Evolutionary conservation across 208 protist species (phyloP), one percentile per base, ranked within the genome.

Genomic region (Phytomonas sp.): DNA sequence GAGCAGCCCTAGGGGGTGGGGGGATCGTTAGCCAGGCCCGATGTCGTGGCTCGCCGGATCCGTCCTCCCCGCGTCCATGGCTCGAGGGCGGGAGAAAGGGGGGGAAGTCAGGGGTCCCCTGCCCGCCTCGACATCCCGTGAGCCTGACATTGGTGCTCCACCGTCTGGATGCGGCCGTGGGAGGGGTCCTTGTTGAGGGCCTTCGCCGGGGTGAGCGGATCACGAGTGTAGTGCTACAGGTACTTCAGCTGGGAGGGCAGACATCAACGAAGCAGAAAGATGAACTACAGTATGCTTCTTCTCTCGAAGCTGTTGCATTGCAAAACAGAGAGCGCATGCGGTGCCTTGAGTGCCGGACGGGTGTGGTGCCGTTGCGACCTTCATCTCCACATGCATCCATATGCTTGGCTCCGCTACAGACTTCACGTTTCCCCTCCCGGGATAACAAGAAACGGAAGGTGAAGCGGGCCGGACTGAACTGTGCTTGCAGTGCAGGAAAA

Each of bases 121-220:
- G 46, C 4, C 13, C 46, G 2, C 46, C 46, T 2, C 20, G 46
- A 2, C 46, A 56, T 56, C 23, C 46, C 17, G 46, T 56, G 46
- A 8, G 53, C 30, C 72, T 85, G 29, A 81, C 83, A 0, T 66
- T 85, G 43, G 68, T 74, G 36, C 63, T 73, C 29, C 76, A 80
- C 59, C 53, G 64, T 2, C 17, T 80, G 28, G 69, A 65, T 9
- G 77, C 78, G 60, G 77, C 66, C 34, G 73, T 67, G 9, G 61
- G 34, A 4, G 67, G 37, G 5, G 36, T 67, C 62, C 75, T 79
- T 13, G 6, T 74, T n/a, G 75, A 72, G 8, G 75, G 70, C n/a
- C 56, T 79, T 30, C 75, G 75, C 29, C 13, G 67, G 15, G 70
- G 64, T 0, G 43, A 43, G 31, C 75, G 75, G 23, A 51, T 79